Evolutionary conservation across 352 stramenopile species (phyloP).

Genomic region (Phytophthora pinifolia): DNA sequence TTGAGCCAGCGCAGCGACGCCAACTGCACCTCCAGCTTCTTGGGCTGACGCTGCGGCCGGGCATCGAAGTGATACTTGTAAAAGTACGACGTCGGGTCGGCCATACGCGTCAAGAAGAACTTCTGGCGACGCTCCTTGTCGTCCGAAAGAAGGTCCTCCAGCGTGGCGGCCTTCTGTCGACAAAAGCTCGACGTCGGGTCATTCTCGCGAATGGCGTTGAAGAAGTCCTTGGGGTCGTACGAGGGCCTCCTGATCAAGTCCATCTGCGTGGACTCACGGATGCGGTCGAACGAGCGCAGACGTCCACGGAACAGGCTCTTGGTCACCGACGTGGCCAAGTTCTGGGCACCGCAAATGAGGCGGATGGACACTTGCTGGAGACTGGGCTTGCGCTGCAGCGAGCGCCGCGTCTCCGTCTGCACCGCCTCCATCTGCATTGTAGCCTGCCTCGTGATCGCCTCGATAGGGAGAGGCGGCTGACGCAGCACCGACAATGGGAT

Average conservation of each 20-base stretch:
- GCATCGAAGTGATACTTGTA: conserved; percentile 90
- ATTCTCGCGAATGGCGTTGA: conserved; percentile 82
- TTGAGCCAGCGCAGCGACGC: conserved; percentile 76
- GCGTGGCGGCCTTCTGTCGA: conserved; percentile 64
- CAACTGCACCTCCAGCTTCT: conserved; percentile 57
- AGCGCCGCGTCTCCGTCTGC: conserved; percentile 13
- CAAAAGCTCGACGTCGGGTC: conserved; percentile 84
- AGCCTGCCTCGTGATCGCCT: conserved; percentile 30
- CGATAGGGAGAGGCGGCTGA: conserved; percentile 56
- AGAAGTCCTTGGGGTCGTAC: conserved; percentile 68
- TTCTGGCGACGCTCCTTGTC: conserved; percentile 63
- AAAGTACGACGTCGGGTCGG: conserved; percentile 89
- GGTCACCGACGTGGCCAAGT: conserved; percentile 66
- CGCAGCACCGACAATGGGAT: conserved; percentile 76
- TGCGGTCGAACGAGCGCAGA: conserved; percentile 58
- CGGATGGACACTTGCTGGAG: conserved; percentile 74
- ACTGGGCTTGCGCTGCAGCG: conserved; percentile 35
- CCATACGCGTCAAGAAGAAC: conserved; percentile 84
- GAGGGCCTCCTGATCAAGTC: conserved; percentile 72
- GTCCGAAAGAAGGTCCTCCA: conserved; percentile 78
- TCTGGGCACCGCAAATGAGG: conserved; percentile 73
- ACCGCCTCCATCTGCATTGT: conserved; percentile 10
- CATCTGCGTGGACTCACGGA: conserved; percentile 49
- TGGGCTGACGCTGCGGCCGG: conserved; percentile 61
- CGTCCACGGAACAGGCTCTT: conserved; percentile 76